phyloP scores from a whole-genome alignment of 306 rosid species.

The Quercus wislizeni region DNA sequence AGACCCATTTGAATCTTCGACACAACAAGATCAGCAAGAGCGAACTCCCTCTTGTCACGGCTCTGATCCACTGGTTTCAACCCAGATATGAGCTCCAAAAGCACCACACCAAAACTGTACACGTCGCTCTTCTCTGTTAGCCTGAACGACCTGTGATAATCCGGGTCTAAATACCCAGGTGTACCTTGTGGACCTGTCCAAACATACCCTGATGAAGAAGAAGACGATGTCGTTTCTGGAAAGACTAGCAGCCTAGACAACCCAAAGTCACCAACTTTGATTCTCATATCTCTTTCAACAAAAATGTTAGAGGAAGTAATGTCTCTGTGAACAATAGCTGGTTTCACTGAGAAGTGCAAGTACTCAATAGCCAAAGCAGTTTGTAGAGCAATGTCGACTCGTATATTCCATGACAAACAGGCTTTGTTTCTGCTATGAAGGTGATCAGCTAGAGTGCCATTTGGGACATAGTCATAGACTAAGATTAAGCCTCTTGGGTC shows the following conservation, averaged over 20 bases:
- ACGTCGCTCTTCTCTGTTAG: constrained; percentile 95
- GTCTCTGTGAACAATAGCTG: constrained; percentile 88
- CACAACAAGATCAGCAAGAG: constrained; percentile 82
- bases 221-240: constrained; percentile 47
- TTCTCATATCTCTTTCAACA: constrained; percentile 80
- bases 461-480: constrained; percentile 79
- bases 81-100: constrained; percentile 76
- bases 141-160: constrained; percentile 84
- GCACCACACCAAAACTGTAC: constrained; percentile 89
- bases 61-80: constrained; percentile 72
- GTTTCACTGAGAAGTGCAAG: constrained; percentile 71
- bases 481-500: constrained; percentile 82
- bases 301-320: constrained; percentile 83
- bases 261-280: constrained; percentile 96
- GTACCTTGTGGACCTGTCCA: constrained; percentile 99
- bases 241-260: constrained; percentile 66
- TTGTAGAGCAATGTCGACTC: constrained; percentile 75
- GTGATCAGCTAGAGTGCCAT: constrained; percentile 90
- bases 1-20: constrained; percentile 82
- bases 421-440: constrained; percentile 65
- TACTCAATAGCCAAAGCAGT: constrained; percentile 94
- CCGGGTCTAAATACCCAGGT: constrained; percentile 95
- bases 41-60: constrained; percentile 75
- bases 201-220: constrained; percentile 51
- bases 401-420: constrained; percentile 62